Base-by-base conservation (phyloP, 148 eudicot species). In the Spergularia bocconei region DNA sequence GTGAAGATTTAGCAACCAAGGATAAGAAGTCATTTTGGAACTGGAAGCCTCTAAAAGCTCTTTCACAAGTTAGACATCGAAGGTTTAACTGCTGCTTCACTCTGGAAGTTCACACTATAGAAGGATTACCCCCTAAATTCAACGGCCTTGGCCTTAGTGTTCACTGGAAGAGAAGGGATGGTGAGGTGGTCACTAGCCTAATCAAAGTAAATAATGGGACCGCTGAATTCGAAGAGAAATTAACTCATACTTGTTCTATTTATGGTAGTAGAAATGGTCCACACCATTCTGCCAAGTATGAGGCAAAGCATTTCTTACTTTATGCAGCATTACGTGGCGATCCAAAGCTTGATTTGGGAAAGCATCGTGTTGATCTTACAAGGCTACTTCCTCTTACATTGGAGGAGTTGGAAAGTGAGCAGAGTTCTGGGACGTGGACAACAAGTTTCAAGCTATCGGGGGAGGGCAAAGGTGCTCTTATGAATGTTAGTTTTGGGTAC, bases 401-500 rank as follows among this genome's bases (percentile, higher is more conserved):
- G 87, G 93, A 91, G 81, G 96, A 87, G 73, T 78, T 91, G 76
- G 96, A 89, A 79, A 91, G 88, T 72, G 97, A 92, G 85, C 91
- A 89, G 80, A 88, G 91, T 87, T 87, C 91, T 6, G 92, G 89
- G 51, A 88, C 87, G 68, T 96, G 99, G 99, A 87, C 92, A 16
- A 96, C 99, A 38, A 88, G 85, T 85, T 96, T 79, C 81, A 92
- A 87, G 88, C 83, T 96, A 21, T 88, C 84, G 5, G 99, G 99
- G 21, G 85, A 81, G 74, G 99, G 88, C 59, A 89, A 82, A 78
- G 99, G 99, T 79, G 99, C 93, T 57, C 63, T 74, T 72, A 77
- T 96, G 89, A 91, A 88, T 84, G 95, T 96, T 65, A 96, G 98
- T 85, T 96, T 91, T 83, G 93, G 91, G 38, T 96, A 91, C 85